Conservation (phyloP, 2,329 filamentous ascomycete species). For the Epichloe hybrida region DNA sequence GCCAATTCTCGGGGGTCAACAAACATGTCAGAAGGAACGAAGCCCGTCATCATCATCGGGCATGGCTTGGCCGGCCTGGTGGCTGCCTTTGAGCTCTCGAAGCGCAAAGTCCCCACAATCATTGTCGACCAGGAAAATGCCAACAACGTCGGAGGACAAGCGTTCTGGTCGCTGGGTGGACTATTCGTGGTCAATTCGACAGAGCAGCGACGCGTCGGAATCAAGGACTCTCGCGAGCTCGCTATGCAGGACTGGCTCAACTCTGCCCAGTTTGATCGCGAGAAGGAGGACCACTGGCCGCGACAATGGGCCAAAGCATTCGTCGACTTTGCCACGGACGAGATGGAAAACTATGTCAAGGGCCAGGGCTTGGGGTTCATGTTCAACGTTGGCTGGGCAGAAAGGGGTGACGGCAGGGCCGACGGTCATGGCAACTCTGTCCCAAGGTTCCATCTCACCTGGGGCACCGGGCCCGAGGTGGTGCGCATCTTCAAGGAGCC, state of each 20-base stretch:
- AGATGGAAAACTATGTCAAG: constrained; percentile 45
- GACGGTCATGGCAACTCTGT: constrained; percentile 49
- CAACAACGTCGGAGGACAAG: constrained; percentile 44
- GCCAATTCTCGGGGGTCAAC: too few relatives aligned
- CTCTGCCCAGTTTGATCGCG: constrained; percentile 44
- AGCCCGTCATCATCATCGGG: constrained; percentile 41
- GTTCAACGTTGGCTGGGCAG: constrained; percentile 45
- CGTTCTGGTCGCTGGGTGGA: constrained; percentile 51
- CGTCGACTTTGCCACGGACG: constrained; percentile 46
- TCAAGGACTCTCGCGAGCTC: constrained; percentile 42
- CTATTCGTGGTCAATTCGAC: constrained; percentile 45
- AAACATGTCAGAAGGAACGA: constrained; percentile 10
- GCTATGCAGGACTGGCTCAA: constrained; percentile 46
- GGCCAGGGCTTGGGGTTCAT: constrained; percentile 38
- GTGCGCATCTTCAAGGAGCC: constrained; percentile 45
- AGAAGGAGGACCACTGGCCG: constrained; percentile 43
- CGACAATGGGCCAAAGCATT: constrained; percentile 49
- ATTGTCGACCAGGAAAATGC: constrained; percentile 46
- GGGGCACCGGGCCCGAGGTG: constrained; percentile 48
- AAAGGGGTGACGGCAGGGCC: constrained; percentile 41
- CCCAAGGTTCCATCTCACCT: constrained; percentile 48
- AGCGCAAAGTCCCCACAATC: constrained; percentile 34
- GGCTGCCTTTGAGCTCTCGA: constrained; percentile 41
- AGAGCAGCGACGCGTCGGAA: constrained; percentile 43
- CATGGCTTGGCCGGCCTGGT: constrained; percentile 46